Base-by-base conservation (phyloP, 768 basidiomycete genomes). In the Butyriboletus loyo region DNA sequence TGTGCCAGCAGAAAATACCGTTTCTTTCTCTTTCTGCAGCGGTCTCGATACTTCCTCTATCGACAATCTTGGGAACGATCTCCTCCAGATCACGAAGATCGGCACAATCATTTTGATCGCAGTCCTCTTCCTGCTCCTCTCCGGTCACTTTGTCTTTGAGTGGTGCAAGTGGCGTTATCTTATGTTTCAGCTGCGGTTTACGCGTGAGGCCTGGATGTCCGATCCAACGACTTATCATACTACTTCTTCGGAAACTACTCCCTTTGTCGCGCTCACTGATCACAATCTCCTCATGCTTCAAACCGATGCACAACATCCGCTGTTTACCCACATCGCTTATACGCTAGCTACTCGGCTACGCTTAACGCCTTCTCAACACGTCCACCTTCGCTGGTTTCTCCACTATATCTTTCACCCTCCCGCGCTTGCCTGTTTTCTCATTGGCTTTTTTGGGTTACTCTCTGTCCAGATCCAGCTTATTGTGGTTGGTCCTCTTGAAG, bases 401-500 rank as follows among this genome's bases (percentile, higher is more conserved):
- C 81, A 89, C 61, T 97, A 97, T 72, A 76, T 99, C 53, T 91
- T 93, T 69, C 90, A 98, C 64, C 84, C 92, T 3, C 89, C 92
- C 1, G 94, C 92, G 1, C 79, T 96, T 40, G 87, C 91, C 0
- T 90, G 94, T 65, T 85, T 99, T 67, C 81, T 94, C 55, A 90
- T 98, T 60, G 94, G 95, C n/a, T 73, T 94, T 58, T 84, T 98
- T 59, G 95, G 95, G 10, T 71, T 98, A 13, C 68, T 98, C 41
- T 85, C 86, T 30, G 85, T 98, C 28, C 78, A 98, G 70, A 75
- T 96, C 27, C 97, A 99, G 70, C 78, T 99, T 38, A 67, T 85
- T 38, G 91, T 89, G 5, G 73, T 98, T 49, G 73, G 78, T 0
- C 90, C 92, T 0, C 75, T 98, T 28, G 83, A 84, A 50, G 71